These are phyloP conservation scores for Suhomyces yuchorum DNA, from an alignment of 1,139 yeast genomes.

Conservation along the genomic window DNA sequence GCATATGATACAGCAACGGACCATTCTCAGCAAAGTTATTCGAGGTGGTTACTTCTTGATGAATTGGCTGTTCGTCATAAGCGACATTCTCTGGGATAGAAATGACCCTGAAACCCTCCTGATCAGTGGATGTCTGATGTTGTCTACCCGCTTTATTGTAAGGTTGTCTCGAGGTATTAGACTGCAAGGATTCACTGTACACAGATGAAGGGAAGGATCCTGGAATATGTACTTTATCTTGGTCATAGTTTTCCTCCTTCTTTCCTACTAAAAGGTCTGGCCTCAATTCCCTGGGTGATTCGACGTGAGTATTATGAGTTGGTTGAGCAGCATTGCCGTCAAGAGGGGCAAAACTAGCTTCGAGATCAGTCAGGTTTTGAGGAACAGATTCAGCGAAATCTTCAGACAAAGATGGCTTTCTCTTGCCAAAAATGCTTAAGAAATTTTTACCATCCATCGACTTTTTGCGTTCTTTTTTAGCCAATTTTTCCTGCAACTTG, in stretches of 20 bases:
- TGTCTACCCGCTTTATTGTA: neutral
- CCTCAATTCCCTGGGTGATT: constrained; percentile 5
- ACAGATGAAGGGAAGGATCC: neutral
- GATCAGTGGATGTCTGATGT: neutral
- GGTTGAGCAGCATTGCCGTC: neutral
- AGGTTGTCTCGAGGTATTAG: neutral
- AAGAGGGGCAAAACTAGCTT: constrained; percentile 6
- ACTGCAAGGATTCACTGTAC: neutral
- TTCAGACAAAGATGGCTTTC: constrained; percentile 5
- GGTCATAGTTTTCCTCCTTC: neutral
- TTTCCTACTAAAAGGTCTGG: constrained; percentile 3
- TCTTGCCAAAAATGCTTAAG: constrained; percentile 8
- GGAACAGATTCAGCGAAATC: neutral
- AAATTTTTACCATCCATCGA: constrained; percentile 7
- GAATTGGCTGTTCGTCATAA: neutral
- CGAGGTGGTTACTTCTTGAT: neutral
- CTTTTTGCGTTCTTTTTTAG: constrained; percentile 14
- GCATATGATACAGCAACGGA: neutral
- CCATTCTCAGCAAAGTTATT: neutral
- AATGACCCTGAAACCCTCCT: neutral
- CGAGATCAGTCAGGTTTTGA: neutral
- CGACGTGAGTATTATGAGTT: neutral
- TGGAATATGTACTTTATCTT: neutral
- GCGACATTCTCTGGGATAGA: neutral
- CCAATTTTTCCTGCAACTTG: constrained; percentile 16